Evolutionary conservation across 305 asterid genomes (phyloP).

Genomic region (Fraxinus paxiana): DNA sequence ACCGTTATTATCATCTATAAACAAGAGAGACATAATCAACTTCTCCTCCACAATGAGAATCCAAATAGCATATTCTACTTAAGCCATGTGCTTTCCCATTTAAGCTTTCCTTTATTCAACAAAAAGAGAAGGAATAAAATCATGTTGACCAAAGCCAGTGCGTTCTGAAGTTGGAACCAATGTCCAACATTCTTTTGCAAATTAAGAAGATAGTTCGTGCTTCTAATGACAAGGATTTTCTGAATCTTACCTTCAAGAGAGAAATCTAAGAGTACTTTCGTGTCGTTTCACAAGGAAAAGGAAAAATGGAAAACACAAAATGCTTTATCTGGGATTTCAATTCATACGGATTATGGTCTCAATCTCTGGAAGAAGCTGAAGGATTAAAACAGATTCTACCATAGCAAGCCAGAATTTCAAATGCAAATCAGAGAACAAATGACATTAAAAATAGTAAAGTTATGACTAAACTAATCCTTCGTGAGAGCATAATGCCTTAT

Average conservation of each 20-base stretch:
- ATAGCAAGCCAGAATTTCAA: not conserved
- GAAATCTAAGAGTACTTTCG: not conserved
- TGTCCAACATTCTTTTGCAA: not conserved
- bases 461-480: not conserved
- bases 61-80: not conserved
- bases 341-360: not conserved
- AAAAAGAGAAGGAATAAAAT: not conserved
- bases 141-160: not conserved
- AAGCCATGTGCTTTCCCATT: not conserved
- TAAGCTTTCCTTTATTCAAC: not conserved
- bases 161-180: not conserved
- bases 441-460: not conserved
- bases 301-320: not conserved
- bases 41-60: not conserved
- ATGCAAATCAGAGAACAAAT: not conserved
- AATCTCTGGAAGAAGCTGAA: constrained; percentile 3
- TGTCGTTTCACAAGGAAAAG: not conserved
- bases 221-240: not conserved
- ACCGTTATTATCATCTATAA: not conserved
- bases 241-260: not conserved
- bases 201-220: not conserved
- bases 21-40: not conserved
- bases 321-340: not conserved
- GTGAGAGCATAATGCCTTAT: not conserved
- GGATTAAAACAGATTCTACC: not conserved